phyloP scores from a whole-genome alignment of 371 early-diverging fungal species.

The Lichtheimia ramosa region DNA sequence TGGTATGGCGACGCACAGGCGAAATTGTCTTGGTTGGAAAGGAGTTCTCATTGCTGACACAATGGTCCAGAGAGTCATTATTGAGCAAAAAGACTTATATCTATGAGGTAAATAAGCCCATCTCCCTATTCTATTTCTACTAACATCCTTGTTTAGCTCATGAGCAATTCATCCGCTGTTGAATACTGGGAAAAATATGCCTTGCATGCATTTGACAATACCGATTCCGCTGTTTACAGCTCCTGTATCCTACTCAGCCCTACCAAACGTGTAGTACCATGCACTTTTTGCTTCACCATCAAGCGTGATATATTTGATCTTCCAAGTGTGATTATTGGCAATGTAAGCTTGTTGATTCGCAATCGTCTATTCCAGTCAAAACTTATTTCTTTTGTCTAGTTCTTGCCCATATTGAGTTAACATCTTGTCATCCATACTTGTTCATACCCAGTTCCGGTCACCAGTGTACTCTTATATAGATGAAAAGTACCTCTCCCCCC shows the following conservation, averaged over 20 bases:
- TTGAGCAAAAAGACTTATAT: conserved; percentile 74
- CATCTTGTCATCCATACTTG: not conserved
- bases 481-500: too few species aligned
- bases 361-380: not conserved
- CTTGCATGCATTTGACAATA: conserved; percentile 86
- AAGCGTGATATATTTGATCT: conserved; percentile 91
- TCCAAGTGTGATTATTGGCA: conserved; percentile 83
- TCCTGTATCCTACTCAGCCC: conserved; percentile 74
- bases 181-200: conserved; percentile 93
- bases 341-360: conserved; percentile 33
- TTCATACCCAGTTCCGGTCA: not conserved
- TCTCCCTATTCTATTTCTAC: not conserved
- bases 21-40: conserved; percentile 90
- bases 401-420: not conserved
- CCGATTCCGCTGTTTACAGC: conserved; percentile 77
- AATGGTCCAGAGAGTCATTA: conserved; percentile 81
- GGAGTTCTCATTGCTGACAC: conserved; percentile 87
- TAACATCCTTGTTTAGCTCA: conserved; percentile 69
- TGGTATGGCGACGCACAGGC: conserved; percentile 92
- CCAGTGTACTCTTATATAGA: too few species aligned
- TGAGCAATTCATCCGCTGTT: conserved; percentile 86
- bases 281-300: conserved; percentile 90
- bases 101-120: conserved; percentile 57
- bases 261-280: conserved; percentile 66
- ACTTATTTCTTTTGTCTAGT: not conserved